phyloP scores from a whole-genome alignment of 2,329 filamentous ascomycete genomes.

The Alternaria angustiovoidea region DNA sequence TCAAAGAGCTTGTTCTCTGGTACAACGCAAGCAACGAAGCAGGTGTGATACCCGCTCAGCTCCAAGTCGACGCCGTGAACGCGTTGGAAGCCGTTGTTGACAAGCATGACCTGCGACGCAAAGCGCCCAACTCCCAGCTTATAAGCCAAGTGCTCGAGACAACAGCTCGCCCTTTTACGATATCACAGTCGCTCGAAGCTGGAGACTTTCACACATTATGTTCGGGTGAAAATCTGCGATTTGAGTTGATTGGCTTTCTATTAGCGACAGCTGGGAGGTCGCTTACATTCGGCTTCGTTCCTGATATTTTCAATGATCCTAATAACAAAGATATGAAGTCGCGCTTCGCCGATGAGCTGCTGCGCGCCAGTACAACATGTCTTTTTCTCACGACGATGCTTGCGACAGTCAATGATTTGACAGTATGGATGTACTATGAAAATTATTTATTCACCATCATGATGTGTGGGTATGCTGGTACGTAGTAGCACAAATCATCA shows the following conservation, averaged over 20 bases:
- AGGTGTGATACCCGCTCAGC: constrained; percentile 47
- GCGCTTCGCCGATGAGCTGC: constrained; percentile 40
- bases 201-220: constrained; percentile 50
- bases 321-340: constrained; percentile 25
- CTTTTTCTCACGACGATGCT: constrained; percentile 50
- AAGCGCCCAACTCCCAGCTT: constrained; percentile 34
- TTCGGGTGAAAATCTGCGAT: constrained; percentile 49
- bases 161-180: constrained; percentile 35
- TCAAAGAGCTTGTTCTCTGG: constrained; percentile 35
- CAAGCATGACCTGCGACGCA: constrained; percentile 37
- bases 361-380: constrained; percentile 48
- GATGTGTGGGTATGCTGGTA: constrained; percentile 51
- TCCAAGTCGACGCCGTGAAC: constrained; percentile 47
- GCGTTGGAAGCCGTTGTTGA: constrained; percentile 41
- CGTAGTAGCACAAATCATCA: constrained; percentile 7
- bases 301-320: constrained; percentile 30
- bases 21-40: constrained; percentile 41
- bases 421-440: constrained; percentile 46
- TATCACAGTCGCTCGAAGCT: constrained; percentile 36
- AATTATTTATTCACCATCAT: constrained; percentile 49
- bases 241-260: constrained; percentile 52
- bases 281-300: constrained; percentile 34
- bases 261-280: constrained; percentile 50
- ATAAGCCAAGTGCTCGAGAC: constrained; percentile 40
- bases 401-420: constrained; percentile 51